Base-by-base conservation (phyloP, 2,329 filamentous ascomycete species). In the Alternaria brassicae region DNA sequence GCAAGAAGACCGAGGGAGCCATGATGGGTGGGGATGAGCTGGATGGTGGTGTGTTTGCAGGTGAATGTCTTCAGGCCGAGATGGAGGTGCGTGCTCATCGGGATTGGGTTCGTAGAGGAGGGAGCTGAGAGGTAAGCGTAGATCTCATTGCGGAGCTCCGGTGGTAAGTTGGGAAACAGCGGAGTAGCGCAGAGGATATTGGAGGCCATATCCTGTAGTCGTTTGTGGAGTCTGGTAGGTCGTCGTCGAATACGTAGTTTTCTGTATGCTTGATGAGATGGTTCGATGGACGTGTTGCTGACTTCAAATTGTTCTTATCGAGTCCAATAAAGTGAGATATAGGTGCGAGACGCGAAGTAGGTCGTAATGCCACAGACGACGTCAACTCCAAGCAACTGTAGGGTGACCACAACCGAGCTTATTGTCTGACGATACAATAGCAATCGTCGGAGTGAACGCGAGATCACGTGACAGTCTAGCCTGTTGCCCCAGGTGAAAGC, bases 131-230 rank as follows among this genome's bases (percentile, higher is more conserved):
- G 65, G 37, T 72, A 63, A 28, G 58, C 44, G 62, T 74, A 77
- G 32, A 77, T 58, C 34, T 72, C 62, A 53, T 73, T 71, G 13
- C 74, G 70, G 5, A 76, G 65, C 28, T 77, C 74, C 2, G 73
- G 66, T 8, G 74, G 73, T 19, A 76, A 65, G 34, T 49, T 30
- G 1, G 69, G 66, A 28, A 76, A 58, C 15, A 77, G 65, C 7
- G 58, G 63, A 2, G 59, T 30, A 13, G n/a, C 13, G 10, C 55
- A 41, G 27, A 42, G 27, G 55, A 61, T 67, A 2, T 45, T 53
- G 37, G 27, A 42, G 34, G 40, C 30, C 42, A 36, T 54, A 3
- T 21, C 10, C 1, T 2, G 37, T 49, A 8, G 21, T 3, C 9
- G 23, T 1, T 12, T 23, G 23, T 9, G 15, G 4, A 0, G 1